These are phyloP conservation scores for Aegle marmelos DNA, from an alignment of 345 rosid species.

Conservation along the genomic window DNA sequence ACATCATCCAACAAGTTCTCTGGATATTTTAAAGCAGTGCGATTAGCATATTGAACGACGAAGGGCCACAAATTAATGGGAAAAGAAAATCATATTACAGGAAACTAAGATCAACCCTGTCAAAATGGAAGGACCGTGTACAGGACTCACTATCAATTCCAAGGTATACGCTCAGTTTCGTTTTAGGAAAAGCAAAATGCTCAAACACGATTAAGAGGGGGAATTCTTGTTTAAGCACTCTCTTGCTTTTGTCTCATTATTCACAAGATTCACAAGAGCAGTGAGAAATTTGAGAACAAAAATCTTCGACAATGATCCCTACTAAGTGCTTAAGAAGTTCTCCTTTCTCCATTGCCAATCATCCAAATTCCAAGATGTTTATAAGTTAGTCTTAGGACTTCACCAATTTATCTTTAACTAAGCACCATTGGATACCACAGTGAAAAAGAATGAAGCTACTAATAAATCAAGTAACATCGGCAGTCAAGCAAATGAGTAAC, in stretches of 20 bases:
- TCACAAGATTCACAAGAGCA: not conserved
- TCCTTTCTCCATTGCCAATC: not conserved
- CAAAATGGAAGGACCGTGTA: not conserved
- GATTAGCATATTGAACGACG: not conserved
- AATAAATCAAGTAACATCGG: not conserved
- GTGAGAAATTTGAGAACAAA: not conserved
- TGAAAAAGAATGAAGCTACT: not conserved
- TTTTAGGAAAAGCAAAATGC: not conserved
- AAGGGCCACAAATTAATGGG: not conserved
- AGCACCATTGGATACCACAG: not conserved
- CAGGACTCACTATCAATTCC: not conserved
- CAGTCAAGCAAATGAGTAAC: not conserved
- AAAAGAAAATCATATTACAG: not conserved
- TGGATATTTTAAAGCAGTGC: conserved; percentile 22
- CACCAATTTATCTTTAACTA: not conserved
- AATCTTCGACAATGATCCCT: not conserved
- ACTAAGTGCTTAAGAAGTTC: not conserved
- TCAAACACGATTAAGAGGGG: not conserved
- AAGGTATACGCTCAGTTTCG: not conserved
- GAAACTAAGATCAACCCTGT: not conserved
- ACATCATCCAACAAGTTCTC: conserved; percentile 57
- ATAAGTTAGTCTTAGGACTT: not conserved
- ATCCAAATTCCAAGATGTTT: not conserved
- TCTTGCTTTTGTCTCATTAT: not conserved
- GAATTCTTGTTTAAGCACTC: not conserved